Percentiles rank a stretch among this genome's conserved stretches.
Evolutionary conservation across 345 rosid species (phyloP).

Genomic region (Clarkia xantiana): DNA sequence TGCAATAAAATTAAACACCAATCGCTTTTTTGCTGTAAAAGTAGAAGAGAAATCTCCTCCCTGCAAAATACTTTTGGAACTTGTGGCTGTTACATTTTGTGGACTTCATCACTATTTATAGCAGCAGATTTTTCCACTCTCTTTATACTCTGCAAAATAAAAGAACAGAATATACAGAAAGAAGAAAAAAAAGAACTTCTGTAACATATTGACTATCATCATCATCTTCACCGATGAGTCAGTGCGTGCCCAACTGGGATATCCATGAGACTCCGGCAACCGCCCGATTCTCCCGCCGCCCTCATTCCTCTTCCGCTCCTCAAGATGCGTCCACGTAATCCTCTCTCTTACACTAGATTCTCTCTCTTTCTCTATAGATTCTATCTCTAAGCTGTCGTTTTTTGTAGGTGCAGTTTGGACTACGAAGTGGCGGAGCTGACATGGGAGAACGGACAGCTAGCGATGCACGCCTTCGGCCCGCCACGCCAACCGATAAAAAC

Average conservation of each 20-base stretch:
- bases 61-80: too few relatives aligned
- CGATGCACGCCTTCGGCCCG: slow-evolving; percentile 63
- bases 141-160: too few relatives aligned
- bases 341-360: neutral
- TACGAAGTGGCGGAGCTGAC: slow-evolving; percentile 87
- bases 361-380: too few relatives aligned
- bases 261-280: slow-evolving; percentile 25
- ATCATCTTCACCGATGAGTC: slow-evolving; percentile 50
- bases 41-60: too few relatives aligned
- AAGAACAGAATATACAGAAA: neutral
- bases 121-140: too few relatives aligned
- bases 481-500: slow-evolving; percentile 33
- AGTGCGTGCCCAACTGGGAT: slow-evolving; percentile 79
- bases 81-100: too few relatives aligned
- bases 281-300: slow-evolving; percentile 17
- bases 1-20: too few relatives aligned
- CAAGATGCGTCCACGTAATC: slow-evolving; percentile 40
- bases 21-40: too few relatives aligned
- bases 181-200: too few relatives aligned
- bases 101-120: too few relatives aligned
- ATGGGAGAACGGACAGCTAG: slow-evolving; percentile 87
- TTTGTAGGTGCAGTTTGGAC: slow-evolving; percentile 30
- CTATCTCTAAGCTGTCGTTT: neutral
- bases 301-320: slow-evolving; percentile 22
- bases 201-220: neutral